Evolutionary conservation across 768 basidiomycete species (phyloP), one percentile per base, ranked within the genome.

Genomic region (Guyanaporus albipodus): DNA sequence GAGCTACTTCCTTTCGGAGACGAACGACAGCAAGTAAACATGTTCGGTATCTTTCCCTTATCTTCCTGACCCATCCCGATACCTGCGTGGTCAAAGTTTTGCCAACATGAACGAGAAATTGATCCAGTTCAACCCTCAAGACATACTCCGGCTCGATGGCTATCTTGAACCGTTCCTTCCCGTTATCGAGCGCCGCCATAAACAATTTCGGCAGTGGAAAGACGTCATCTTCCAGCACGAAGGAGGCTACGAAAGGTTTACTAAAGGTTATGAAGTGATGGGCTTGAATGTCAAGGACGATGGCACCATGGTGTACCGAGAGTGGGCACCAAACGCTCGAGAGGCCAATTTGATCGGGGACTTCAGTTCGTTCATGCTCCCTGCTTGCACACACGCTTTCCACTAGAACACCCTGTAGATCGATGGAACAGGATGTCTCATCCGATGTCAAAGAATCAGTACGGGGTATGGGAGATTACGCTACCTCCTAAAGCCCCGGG

Each of bases 241-340:
- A 70, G 92, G 92, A 39, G 95, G 96, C 17, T 78, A 82, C 54
- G 85, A 85, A 45, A 59, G 64, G n/a, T 87, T 87, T 58, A 74
- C 75, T 4, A 69, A 69, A 51, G 78, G 78, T 6, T 82, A 78
- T 64, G 67, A 73, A 38, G 61, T 55, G 45, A 82, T 82, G 62
- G 95, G 95, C 28, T 73, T 99, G 57, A 83, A 87, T 48, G 78
- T 91, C 33, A 73, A 72, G 32, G 62, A 70, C 29, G 77, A 85
- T 47, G 83, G 82, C 43, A 75, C 83, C 23, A 78, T 98, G 24
- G 69, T 77, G 8, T 98, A 98, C 67, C 76, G 89, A 57, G 96
- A 99, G 65, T 99, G 96, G 96, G 95, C 96, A 8, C 94, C 96
- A 0, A 89, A 88, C 55, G 94, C 87, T 15, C 70, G 59, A 36